These are phyloP conservation scores for Pichia sp. DNA, from an alignment of 1,139 yeast genomes.

Conservation along the genomic window DNA sequence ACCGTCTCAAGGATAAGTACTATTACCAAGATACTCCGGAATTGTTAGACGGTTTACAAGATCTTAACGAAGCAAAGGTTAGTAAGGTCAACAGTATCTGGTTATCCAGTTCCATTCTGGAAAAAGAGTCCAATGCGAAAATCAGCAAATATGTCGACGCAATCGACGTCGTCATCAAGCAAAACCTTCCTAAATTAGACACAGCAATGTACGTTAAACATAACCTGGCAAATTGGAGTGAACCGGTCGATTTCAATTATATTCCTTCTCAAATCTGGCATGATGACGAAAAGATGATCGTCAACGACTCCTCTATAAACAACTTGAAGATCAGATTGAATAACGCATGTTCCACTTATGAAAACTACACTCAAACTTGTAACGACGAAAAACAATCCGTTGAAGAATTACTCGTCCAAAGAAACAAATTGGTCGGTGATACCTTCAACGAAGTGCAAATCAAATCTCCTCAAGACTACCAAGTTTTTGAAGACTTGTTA, in stretches of 20 bases:
- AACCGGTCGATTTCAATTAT: constrained; percentile 81
- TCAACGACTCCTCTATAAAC: constrained; percentile 56
- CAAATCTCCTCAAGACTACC: constrained; percentile 41
- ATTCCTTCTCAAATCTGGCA: constrained; percentile 96
- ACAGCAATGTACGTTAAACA: constrained; percentile 93
- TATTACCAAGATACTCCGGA: constrained; percentile 95
- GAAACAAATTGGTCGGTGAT: constrained; percentile 34
- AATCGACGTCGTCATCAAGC: constrained; percentile 58
- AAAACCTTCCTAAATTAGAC: constrained; percentile 75
- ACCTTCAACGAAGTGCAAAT: constrained; percentile 37
- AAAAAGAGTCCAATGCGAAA: constrained; percentile 54
- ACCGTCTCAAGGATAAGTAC: constrained; percentile 88
- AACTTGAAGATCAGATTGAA: constrained; percentile 62
- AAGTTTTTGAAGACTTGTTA: constrained; percentile 54
- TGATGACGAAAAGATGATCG: constrained; percentile 81
- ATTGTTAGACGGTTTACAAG: constrained; percentile 81
- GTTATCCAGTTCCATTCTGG: constrained; percentile 63
- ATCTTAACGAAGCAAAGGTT: constrained; percentile 78
- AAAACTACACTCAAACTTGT: constrained; percentile 43
- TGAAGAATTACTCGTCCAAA: constrained; percentile 43
- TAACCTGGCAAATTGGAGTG: constrained; percentile 73
- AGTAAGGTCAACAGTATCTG: constrained; percentile 68
- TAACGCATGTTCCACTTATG: constrained; percentile 46
- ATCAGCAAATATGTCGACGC: constrained; percentile 51
- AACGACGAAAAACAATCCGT: constrained; percentile 47